Conservation (phyloP, 257 asterid genomes). For the Nicotiana tomentosiformis region DNA sequence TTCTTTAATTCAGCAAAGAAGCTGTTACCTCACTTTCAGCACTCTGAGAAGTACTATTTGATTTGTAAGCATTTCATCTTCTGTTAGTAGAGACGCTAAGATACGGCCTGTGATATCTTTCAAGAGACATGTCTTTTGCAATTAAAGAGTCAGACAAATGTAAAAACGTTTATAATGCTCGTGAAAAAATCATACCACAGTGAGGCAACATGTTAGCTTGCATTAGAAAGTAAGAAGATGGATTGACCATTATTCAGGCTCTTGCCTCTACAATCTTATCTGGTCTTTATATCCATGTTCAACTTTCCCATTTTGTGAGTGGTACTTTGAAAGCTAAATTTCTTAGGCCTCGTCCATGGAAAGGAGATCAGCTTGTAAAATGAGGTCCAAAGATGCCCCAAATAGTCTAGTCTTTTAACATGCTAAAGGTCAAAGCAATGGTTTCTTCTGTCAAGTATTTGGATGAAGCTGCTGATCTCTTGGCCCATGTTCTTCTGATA, state of each 20-base stretch:
- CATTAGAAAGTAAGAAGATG: not conserved
- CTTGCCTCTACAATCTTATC: not conserved
- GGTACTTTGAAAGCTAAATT: too few relatives aligned
- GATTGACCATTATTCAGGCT: not conserved
- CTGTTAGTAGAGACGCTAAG: not conserved
- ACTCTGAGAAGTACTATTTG: not conserved
- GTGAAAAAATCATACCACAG: not conserved
- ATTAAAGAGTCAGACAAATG: not conserved
- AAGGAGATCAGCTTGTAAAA: too few relatives aligned
- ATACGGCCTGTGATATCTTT: not conserved
- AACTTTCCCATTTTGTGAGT: too few relatives aligned
- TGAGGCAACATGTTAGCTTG: not conserved
- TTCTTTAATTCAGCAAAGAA: not conserved
- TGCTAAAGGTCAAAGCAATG: not conserved
- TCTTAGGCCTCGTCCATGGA: too few relatives aligned
- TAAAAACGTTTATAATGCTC: not conserved
- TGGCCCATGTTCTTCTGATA: too few relatives aligned
- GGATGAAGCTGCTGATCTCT: too few relatives aligned
- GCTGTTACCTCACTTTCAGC: not conserved
- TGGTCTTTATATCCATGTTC: not conserved
- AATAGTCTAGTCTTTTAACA: too few relatives aligned
- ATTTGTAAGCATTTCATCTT: not conserved
- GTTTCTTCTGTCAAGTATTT: too few relatives aligned
- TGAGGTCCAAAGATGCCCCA: too few relatives aligned
- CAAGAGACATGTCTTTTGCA: not conserved